Conservation (phyloP, 306 rosid species). For the Lagenaria siceraria region DNA sequence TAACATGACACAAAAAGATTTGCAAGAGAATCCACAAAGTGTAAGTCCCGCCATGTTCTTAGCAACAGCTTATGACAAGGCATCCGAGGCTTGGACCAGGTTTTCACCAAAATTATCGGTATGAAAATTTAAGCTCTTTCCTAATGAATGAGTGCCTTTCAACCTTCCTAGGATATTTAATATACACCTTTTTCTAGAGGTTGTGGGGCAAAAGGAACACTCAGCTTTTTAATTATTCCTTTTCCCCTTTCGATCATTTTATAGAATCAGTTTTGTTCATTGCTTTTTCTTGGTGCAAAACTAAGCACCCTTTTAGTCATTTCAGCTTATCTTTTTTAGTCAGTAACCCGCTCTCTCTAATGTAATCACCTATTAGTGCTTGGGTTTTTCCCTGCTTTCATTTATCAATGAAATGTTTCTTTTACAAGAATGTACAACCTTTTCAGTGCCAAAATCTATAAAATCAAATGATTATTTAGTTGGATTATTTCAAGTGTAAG, state of each 20-base stretch:
- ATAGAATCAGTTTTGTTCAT: no score
- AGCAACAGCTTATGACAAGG: slow-evolving; percentile 70
- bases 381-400: no score
- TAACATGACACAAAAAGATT: slow-evolving; percentile 42
- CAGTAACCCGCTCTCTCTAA: no score
- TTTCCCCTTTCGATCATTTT: no score
- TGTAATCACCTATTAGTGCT: no score
- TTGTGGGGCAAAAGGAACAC: no score
- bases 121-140: slow-evolving; percentile 9
- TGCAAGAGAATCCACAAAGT: slow-evolving; percentile 34
- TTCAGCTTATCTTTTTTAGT: no score
- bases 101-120: slow-evolving; percentile 57
- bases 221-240: no score
- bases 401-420: no score
- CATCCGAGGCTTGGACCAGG: slow-evolving; percentile 86
- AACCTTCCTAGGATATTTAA: neutral
- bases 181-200: no score
- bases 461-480: neutral
- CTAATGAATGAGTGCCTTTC: neutral
- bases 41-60: slow-evolving; percentile 55
- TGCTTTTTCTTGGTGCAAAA: no score
- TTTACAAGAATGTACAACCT: neutral
- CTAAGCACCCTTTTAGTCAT: no score
- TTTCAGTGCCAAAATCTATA: neutral
- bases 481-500: neutral